Percentiles rank a stretch among this genome's conserved stretches.
Conservation (phyloP, 345 rosid genomes). For the Raphanus raphanistrum region DNA sequence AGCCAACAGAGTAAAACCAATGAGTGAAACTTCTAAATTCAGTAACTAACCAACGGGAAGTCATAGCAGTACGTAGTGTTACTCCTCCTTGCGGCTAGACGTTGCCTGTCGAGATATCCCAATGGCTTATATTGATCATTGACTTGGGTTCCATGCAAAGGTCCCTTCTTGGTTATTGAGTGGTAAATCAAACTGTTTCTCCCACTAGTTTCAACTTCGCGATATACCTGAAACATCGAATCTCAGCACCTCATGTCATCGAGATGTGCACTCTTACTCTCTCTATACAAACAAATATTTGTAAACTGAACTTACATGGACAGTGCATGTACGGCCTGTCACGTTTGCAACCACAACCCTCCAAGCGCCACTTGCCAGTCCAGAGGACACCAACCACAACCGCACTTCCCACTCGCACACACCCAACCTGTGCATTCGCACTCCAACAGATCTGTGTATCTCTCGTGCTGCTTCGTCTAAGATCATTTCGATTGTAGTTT, state of each 20-base stretch:
- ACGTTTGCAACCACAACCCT: constrained; percentile 84
- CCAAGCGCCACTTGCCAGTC: constrained; percentile 95
- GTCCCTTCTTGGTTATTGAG: constrained; percentile 59
- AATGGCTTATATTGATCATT: constrained; percentile 71
- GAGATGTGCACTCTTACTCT: constrained; percentile 20
- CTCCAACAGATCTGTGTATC: constrained; percentile 79
- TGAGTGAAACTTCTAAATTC: constrained; percentile 12
- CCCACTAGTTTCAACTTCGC: constrained; percentile 73
- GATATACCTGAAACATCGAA: constrained; percentile 64
- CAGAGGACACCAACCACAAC: constrained; percentile 84
- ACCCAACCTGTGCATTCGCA: constrained; percentile 86
- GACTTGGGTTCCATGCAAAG: constrained; percentile 66
- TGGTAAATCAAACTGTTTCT: constrained; percentile 63
- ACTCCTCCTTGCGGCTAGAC: constrained; percentile 78
- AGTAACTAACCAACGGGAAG: constrained; percentile 80
- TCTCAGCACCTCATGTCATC: constrained; percentile 15
- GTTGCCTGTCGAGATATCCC: constrained; percentile 74
- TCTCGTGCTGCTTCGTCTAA: constrained; percentile 76
- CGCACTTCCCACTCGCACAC: constrained; percentile 99
- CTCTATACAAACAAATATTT: neutral
- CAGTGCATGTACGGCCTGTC: constrained; percentile 90
- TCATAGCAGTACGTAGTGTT: constrained; percentile 96
- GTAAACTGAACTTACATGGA: constrained; percentile 66
- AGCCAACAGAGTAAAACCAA: neutral
- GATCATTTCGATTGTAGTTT: constrained; percentile 64